phyloP scores from a whole-genome alignment of 2,329 filamentous ascomycete genomes.

The Domatiomyces catenatus region DNA sequence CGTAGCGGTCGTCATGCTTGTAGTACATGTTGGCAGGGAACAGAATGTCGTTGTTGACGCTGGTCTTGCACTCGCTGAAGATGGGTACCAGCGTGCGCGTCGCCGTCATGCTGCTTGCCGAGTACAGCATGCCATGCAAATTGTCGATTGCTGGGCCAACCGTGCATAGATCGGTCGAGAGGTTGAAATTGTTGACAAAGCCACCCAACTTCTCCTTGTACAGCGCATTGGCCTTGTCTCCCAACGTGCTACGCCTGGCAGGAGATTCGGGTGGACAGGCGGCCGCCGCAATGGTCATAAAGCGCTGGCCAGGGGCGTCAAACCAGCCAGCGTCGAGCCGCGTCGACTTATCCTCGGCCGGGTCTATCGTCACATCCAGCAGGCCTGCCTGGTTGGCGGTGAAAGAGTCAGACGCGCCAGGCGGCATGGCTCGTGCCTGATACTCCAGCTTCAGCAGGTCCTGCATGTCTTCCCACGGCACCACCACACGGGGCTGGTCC shows the following conservation, averaged over 20 bases:
- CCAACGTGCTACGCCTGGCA: slow-evolving; percentile 36
- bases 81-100: slow-evolving; percentile 47
- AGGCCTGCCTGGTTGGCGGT: slow-evolving; percentile 27
- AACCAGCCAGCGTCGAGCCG: slow-evolving; percentile 35
- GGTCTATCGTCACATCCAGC: slow-evolving; percentile 13
- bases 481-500: slow-evolving; percentile 48
- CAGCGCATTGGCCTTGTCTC: slow-evolving; percentile 18
- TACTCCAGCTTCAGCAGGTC: slow-evolving; percentile 36
- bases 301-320: slow-evolving; percentile 30
- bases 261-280: slow-evolving; percentile 44
- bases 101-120: slow-evolving; percentile 41
- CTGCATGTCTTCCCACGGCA: slow-evolving; percentile 42
- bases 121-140: slow-evolving; percentile 50
- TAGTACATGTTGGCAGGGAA: slow-evolving; percentile 56
- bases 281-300: slow-evolving; percentile 44
- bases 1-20: slow-evolving; percentile 42
- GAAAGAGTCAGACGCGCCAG: slow-evolving; percentile 29
- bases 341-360: slow-evolving; percentile 10
- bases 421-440: slow-evolving; percentile 29
- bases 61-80: slow-evolving; percentile 54
- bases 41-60: slow-evolving; percentile 55
- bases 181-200: slow-evolving; percentile 46
- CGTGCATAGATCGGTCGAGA: slow-evolving; percentile 48
- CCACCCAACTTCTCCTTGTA: slow-evolving; percentile 35
- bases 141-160: slow-evolving; percentile 49